Percentiles rank a stretch among this genome's conserved stretches.
These are phyloP conservation scores for Teratosphaeria gauchensis DNA, from an alignment of 2,329 filamentous ascomycete species.

Conservation along the genomic window DNA sequence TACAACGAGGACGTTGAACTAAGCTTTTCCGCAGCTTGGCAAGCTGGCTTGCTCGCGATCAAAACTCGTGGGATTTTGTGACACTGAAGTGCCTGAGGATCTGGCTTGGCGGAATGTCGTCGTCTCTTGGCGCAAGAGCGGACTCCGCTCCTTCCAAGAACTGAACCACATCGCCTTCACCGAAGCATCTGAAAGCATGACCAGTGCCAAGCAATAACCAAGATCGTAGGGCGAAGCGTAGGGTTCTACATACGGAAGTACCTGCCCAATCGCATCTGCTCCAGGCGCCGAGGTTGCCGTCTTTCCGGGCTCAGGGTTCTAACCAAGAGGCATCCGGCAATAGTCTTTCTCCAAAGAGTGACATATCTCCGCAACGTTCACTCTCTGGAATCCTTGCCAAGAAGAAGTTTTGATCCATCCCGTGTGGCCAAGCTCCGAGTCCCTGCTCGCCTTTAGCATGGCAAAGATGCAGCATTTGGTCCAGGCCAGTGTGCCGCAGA, in stretches of 20 bases:
- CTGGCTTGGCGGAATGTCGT: too few species aligned
- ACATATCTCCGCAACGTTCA: not conserved
- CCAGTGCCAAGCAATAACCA: not conserved
- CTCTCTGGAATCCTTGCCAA: not conserved
- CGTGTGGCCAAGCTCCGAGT: not conserved
- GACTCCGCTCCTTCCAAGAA: not conserved
- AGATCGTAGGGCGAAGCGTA: not conserved
- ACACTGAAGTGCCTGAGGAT: too few species aligned
- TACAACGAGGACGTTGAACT: not conserved
- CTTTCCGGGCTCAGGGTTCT: not conserved
- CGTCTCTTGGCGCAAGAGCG: too few species aligned
- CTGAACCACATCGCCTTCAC: not conserved
- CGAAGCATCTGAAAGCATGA: not conserved
- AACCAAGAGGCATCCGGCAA: not conserved
- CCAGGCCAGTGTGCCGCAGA: not conserved
- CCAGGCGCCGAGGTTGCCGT: not conserved
- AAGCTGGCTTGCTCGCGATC: not conserved
- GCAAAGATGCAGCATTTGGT: not conserved
- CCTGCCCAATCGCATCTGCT: not conserved
- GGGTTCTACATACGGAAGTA: not conserved
- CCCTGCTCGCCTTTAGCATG: not conserved
- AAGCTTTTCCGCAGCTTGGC: not conserved
- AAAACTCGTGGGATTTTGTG: not conserved
- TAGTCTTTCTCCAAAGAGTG: not conserved
- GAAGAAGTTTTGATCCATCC: not conserved